Percentiles rank a stretch among this genome's conserved stretches.
These are phyloP conservation scores for Eucalyptus tenuipes DNA, from an alignment of 345 rosid species.

Conservation along the genomic window DNA sequence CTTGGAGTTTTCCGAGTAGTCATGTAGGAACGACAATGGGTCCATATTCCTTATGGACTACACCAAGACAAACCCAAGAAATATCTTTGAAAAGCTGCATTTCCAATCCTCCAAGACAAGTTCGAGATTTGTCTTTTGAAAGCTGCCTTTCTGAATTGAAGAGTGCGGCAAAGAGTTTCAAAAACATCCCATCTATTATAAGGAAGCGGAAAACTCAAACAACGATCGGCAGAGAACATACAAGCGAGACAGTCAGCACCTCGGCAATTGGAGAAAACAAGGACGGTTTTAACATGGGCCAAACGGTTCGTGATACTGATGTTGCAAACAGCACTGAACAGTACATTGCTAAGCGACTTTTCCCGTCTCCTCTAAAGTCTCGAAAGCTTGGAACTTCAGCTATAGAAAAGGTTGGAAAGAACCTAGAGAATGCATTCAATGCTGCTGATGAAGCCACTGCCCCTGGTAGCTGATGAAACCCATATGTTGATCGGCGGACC, in stretches of 20 bases:
- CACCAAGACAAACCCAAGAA: neutral
- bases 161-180: slow-evolving; percentile 27
- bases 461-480: neutral
- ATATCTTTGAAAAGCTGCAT: neutral
- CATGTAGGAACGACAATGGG: neutral
- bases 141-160: slow-evolving; percentile 3
- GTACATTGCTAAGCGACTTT: neutral
- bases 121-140: neutral
- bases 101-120: neutral
- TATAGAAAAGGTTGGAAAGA: neutral
- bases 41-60: neutral
- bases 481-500: neutral
- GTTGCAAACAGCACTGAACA: neutral
- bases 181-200: slow-evolving; percentile 39
- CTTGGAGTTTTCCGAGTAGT: neutral
- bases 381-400: neutral
- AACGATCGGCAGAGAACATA: neutral
- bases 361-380: neutral
- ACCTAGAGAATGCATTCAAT: slow-evolving; percentile 2
- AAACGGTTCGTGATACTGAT: neutral
- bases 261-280: neutral
- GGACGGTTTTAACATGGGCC: neutral
- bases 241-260: neutral
- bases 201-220: slow-evolving; percentile 6
- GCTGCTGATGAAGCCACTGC: neutral